Evolutionary conservation across 345 rosid genomes (phyloP).

Genomic region (Mercurialis annua): DNA sequence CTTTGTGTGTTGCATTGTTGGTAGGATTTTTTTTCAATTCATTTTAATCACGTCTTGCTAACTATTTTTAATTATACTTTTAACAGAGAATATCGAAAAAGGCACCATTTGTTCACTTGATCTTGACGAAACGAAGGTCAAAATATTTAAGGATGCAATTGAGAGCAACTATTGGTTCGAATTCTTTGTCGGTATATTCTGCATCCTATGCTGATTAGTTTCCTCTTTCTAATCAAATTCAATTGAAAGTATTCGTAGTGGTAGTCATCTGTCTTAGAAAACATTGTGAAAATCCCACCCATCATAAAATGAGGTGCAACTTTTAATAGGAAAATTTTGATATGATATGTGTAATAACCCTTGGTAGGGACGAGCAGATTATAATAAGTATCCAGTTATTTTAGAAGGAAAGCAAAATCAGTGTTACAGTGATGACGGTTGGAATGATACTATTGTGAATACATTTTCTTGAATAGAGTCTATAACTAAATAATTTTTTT

Average conservation of each 20-base stretch:
- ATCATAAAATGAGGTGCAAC: not conserved
- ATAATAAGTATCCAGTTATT: not conserved
- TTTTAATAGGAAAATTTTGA: not conserved
- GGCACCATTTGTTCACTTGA: slow-evolving; percentile 52
- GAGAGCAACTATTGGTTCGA: slow-evolving; percentile 92
- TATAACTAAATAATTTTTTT: not conserved
- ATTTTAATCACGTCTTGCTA: not conserved
- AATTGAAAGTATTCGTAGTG: not conserved
- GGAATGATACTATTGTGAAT: not conserved
- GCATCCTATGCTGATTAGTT: slow-evolving; percentile 7
- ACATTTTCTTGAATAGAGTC: not conserved
- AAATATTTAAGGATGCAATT: slow-evolving; percentile 80
- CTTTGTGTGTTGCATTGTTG: slow-evolving; percentile 5
- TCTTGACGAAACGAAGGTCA: slow-evolving; percentile 65
- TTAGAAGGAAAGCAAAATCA: not conserved
- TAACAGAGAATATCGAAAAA: slow-evolving; percentile 63
- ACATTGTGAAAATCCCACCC: not conserved
- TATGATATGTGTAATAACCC: not conserved
- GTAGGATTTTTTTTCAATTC: slow-evolving; percentile 5
- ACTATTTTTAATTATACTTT: not conserved
- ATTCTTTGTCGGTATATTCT: slow-evolving; percentile 86
- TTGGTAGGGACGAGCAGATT: not conserved
- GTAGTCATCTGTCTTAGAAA: not conserved
- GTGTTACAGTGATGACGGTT: not conserved
- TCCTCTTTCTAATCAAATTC: not conserved